These are phyloP conservation scores for Furcasterigmium furcatum DNA, from an alignment of 2,329 filamentous ascomycete genomes.

Conservation along the genomic window DNA sequence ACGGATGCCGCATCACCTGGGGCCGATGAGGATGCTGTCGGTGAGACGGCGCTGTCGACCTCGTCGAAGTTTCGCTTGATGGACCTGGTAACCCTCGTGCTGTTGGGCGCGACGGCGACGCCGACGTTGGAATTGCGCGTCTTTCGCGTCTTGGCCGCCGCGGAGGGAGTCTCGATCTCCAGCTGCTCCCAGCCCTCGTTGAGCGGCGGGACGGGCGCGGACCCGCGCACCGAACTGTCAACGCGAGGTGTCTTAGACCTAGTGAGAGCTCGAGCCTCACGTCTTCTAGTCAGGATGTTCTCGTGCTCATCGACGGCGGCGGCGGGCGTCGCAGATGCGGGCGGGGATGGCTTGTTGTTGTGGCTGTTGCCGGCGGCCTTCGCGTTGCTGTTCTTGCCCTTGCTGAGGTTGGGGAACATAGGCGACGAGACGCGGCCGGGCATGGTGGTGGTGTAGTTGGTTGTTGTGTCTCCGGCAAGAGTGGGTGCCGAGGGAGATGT, in stretches of 20 bases:
- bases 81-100: slow-evolving; percentile 42
- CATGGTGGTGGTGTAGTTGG: slow-evolving; percentile 25
- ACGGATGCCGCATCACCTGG: slow-evolving; percentile 42
- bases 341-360: not conserved
- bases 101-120: slow-evolving; percentile 25
- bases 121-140: slow-evolving; percentile 3
- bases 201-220: not conserved
- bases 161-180: not conserved
- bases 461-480: not conserved
- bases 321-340: not conserved
- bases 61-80: slow-evolving; percentile 55
- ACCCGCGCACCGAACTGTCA: slow-evolving; percentile 7
- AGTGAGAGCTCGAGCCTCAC: not conserved
- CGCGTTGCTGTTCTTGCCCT: slow-evolving; percentile 12
- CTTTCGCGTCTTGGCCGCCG: slow-evolving; percentile 4
- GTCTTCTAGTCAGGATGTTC: not conserved
- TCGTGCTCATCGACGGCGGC: slow-evolving; percentile 8
- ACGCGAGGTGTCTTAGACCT: not conserved
- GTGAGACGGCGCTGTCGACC: slow-evolving; percentile 42
- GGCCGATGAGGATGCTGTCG: slow-evolving; percentile 46
- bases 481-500: slow-evolving; percentile 5
- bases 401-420: slow-evolving; percentile 24
- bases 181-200: not conserved
- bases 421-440: slow-evolving; percentile 31
- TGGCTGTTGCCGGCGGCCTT: not conserved